Evolutionary conservation across 2,329 filamentous ascomycete species (phyloP).

Genomic region (Torrubiella hemipterigena): DNA sequence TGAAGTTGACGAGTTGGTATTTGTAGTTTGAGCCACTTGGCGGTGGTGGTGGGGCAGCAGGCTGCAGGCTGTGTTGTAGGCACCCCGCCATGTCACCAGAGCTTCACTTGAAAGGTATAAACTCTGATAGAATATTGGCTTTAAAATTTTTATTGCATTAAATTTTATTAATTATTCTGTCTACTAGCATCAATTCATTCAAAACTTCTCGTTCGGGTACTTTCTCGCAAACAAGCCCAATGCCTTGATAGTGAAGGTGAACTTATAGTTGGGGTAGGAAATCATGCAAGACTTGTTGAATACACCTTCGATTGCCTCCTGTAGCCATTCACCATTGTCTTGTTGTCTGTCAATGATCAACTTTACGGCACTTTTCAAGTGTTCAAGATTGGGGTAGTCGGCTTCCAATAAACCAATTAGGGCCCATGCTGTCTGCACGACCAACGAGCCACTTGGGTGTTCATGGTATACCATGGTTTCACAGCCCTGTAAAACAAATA

Average conservation of each 20-base stretch:
- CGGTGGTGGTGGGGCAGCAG: too few species aligned
- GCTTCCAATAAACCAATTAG: conserved; percentile 73
- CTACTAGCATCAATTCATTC: conserved; percentile 7
- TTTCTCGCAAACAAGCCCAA: conserved; percentile 74
- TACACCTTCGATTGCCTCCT: conserved; percentile 93
- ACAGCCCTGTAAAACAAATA: conserved; percentile 46
- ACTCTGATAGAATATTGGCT: too few species aligned
- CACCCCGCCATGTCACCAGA: too few species aligned
- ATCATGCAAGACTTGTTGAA: conserved; percentile 99
- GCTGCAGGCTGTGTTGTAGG: too few species aligned
- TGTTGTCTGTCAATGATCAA: conserved; percentile 81
- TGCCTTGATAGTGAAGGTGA: conserved; percentile 88
- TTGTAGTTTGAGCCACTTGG: too few species aligned
- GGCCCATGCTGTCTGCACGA: conserved; percentile 93
- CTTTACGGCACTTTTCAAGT: conserved; percentile 60
- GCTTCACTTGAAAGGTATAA: too few species aligned
- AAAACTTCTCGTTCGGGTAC: conserved; percentile 53
- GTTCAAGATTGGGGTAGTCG: conserved; percentile 62
- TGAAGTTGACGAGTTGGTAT: too few species aligned
- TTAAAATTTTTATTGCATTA: too few species aligned
- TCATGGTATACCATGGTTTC: conserved; percentile 66
- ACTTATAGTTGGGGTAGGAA: conserved; percentile 98
- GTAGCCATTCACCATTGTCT: conserved; percentile 82
- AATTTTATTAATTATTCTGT: too few species aligned
- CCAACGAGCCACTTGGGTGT: conserved; percentile 65